Conservation (phyloP, 495 filamentous ascomycete species). For the Daldinia concentrica region DNA sequence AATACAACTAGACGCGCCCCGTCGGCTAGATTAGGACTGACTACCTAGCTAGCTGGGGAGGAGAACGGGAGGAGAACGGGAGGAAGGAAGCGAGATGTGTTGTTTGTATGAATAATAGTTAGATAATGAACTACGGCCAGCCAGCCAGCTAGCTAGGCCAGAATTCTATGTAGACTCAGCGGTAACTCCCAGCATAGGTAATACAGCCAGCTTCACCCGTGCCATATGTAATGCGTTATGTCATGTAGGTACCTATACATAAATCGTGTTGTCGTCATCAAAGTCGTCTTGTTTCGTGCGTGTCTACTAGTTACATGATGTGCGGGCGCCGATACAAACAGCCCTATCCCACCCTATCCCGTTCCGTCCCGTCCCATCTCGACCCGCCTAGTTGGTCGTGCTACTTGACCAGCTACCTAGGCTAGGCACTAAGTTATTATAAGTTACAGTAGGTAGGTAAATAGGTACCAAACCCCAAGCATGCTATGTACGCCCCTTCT, state of each 20-base stretch:
- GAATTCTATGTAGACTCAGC: constrained; percentile 9
- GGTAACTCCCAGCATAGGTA: constrained; percentile 9
- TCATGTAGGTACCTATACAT: neutral
- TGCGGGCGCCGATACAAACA: neutral
- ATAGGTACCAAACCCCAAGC: neutral
- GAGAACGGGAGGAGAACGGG: neutral
- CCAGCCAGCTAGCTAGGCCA: neutral
- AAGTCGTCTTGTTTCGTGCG: constrained; percentile 7
- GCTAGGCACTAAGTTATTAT: too few species aligned
- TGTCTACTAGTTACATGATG: constrained; percentile 6
- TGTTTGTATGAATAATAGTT: constrained; percentile 43
- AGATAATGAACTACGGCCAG: constrained; percentile 31
- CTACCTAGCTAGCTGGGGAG: too few species aligned
- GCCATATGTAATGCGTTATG: neutral
- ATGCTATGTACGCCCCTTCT: neutral
- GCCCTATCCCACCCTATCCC: neutral
- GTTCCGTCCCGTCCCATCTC: neutral
- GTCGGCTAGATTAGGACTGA: too few species aligned
- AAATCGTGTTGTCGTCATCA: neutral
- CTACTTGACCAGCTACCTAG: neutral
- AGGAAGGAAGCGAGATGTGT: neutral
- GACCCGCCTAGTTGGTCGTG: neutral
- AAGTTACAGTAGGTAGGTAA: neutral
- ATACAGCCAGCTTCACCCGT: constrained; percentile 14
- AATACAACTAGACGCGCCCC: constrained; percentile 82